phyloP scores from a whole-genome alignment of 2,329 filamentous ascomycete genomes.

The Neofusicoccum cordaticola region DNA sequence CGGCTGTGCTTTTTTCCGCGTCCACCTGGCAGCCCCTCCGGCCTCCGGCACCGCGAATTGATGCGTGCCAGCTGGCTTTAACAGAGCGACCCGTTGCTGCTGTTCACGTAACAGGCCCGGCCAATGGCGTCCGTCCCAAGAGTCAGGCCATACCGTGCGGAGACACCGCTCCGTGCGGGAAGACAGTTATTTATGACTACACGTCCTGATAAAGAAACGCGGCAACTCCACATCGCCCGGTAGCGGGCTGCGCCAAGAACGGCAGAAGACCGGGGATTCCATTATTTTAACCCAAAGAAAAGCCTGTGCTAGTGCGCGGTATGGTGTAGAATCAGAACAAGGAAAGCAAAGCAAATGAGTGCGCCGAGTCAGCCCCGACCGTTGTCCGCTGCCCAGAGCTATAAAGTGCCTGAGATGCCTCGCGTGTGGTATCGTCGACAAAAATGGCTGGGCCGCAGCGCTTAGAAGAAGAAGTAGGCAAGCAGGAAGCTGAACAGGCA shows the following conservation, averaged over 20 bases:
- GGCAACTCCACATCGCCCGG: neutral
- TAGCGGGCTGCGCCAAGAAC: neutral
- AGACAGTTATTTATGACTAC: constrained; percentile 12
- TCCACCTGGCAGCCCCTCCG: neutral
- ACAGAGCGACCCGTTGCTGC: neutral
- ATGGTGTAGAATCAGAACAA: constrained; percentile 12
- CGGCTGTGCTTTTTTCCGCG: neutral
- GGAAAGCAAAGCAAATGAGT: constrained; percentile 9
- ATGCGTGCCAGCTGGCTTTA: neutral
- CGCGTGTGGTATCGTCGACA: neutral
- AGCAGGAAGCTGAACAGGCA: constrained; percentile 90
- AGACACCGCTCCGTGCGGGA: neutral
- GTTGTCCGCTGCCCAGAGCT: neutral
- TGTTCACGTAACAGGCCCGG: neutral
- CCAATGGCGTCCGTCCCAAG: neutral
- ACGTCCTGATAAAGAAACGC: neutral
- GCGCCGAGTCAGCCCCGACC: constrained; percentile 7
- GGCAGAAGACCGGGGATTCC: constrained; percentile 2
- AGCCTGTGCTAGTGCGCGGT: constrained; percentile 10
- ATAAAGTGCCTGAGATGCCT: neutral
- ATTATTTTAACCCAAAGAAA: constrained; percentile 16
- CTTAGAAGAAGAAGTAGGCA: constrained; percentile 91
- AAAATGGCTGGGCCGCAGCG: neutral
- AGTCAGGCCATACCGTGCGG: neutral
- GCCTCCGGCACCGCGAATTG: neutral